Percentiles rank a stretch among this genome's conserved stretches.
These are phyloP conservation scores for Kwoniella shandongensis DNA, from an alignment of 768 basidiomycete genomes.

Conservation along the genomic window DNA sequence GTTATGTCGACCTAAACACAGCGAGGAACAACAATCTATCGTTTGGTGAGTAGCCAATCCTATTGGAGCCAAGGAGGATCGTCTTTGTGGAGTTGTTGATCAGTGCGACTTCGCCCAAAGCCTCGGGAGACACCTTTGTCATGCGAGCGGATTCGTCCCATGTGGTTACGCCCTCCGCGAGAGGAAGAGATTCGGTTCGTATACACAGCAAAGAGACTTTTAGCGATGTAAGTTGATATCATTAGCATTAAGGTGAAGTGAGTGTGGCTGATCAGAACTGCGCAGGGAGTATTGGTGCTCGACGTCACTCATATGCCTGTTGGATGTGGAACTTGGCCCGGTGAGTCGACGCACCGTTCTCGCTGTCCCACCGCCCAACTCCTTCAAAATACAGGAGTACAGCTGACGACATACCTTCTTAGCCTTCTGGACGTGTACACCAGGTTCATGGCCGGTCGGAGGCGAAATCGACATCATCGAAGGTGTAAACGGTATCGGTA, in stretches of 20 bases:
- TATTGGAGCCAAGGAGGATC: no score
- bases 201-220: slow-evolving; percentile 18
- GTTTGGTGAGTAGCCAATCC: slow-evolving; percentile 2
- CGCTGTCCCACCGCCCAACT: no score
- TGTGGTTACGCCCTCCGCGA: background rate
- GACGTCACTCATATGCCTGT: slow-evolving; percentile 17
- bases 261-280: background rate
- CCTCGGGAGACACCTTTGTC: slow-evolving; percentile 11
- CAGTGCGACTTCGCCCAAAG: background rate
- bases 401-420: background rate
- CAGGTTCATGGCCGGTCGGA: slow-evolving; percentile 32
- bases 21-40: slow-evolving; percentile 10
- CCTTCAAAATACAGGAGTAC: background rate
- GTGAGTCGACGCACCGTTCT: background rate
- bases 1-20: slow-evolving; percentile 8
- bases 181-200: slow-evolving; percentile 22
- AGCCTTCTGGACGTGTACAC: slow-evolving; percentile 18
- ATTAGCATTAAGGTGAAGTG: background rate
- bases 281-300: slow-evolving; percentile 17
- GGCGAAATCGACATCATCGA: slow-evolving; percentile 56
- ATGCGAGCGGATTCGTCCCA: slow-evolving; percentile 12
- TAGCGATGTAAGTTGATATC: slow-evolving; percentile 5
- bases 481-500: slow-evolving; percentile 54
- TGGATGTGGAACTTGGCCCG: slow-evolving; percentile 14
- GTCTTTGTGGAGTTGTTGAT: no score